A percentile compares a stretch with the other conserved stretches of the same genome.
Conservation (phyloP, 129 eudicot species). For the Lactuca saligna region DNA sequence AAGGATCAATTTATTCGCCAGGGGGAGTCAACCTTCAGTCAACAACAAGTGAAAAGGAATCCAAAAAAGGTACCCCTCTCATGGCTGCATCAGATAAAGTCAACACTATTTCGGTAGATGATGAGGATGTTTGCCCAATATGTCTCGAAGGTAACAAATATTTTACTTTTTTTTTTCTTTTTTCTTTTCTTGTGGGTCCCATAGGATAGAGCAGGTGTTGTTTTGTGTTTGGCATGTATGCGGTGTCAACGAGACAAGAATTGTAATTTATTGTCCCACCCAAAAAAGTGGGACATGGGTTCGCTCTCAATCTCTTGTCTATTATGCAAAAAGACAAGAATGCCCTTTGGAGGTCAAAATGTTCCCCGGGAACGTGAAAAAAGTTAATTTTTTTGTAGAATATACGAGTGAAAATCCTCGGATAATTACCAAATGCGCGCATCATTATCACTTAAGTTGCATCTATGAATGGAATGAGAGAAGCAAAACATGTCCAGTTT, state of each 20-base stretch:
- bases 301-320: too few relatives aligned
- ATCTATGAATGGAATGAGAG: constrained; percentile 42
- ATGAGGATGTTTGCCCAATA: constrained; percentile 41
- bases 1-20: too few relatives aligned
- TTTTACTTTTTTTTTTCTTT: neutral
- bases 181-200: too few relatives aligned
- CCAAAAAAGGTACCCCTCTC: constrained; percentile 23
- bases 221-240: too few relatives aligned
- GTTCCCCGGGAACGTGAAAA: neutral
- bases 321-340: too few relatives aligned
- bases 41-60: constrained; percentile 28
- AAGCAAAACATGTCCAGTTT: constrained; percentile 41
- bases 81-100: constrained; percentile 27
- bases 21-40: constrained; percentile 18
- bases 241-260: too few relatives aligned
- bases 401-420: constrained; percentile 41
- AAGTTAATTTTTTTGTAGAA: constrained; percentile 25
- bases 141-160: constrained; percentile 37
- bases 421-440: constrained; percentile 37
- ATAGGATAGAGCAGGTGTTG: too few relatives aligned
- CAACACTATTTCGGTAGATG: constrained; percentile 33
- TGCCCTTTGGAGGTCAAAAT: neutral
- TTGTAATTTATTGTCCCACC: too few relatives aligned
- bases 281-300: too few relatives aligned
- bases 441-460: constrained; percentile 40